phyloP scores from a whole-genome alignment of 2,329 filamentous ascomycete genomes.

The Kalaharituber pfeilii region DNA sequence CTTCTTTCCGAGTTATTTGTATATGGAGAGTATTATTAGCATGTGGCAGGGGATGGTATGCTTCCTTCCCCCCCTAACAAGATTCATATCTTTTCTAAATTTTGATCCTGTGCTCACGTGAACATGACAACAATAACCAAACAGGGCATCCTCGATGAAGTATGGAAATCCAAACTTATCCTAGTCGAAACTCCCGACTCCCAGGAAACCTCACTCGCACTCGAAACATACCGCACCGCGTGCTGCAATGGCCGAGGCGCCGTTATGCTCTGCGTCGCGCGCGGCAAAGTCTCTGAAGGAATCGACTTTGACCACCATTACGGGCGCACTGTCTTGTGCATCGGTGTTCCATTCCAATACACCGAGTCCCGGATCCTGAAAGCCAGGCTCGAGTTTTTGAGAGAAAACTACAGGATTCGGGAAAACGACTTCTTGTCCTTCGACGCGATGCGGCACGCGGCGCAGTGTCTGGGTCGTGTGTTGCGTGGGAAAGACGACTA shows the following conservation, averaged over 20 bases:
- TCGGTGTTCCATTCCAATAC: slow-evolving; percentile 96
- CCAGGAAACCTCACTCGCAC: slow-evolving; percentile 84
- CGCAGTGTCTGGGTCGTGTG: slow-evolving; percentile 88
- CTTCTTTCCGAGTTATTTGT: slow-evolving; percentile 95
- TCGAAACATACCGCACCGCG: slow-evolving; percentile 93
- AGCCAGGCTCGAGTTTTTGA: slow-evolving; percentile 83
- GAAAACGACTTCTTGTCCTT: slow-evolving; percentile 98
- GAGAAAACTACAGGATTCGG: slow-evolving; percentile 89
- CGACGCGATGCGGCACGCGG: slow-evolving; percentile 97
- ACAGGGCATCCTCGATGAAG: slow-evolving; percentile 70
- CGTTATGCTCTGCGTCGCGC: slow-evolving; percentile 81
- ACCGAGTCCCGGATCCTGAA: slow-evolving; percentile 95
- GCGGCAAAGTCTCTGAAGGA: slow-evolving; percentile 92
- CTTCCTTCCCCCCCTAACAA: neutral
- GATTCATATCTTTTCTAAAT: neutral
- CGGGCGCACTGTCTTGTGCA: slow-evolving; percentile 84
- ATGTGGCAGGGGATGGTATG: slow-evolving; percentile 88
- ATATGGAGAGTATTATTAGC: slow-evolving; percentile 98
- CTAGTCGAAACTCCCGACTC: slow-evolving; percentile 94
- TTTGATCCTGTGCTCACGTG: neutral
- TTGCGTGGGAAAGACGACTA: slow-evolving; percentile 95
- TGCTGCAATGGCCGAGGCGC: slow-evolving; percentile 94
- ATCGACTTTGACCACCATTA: slow-evolving; percentile 99
- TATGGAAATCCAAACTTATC: slow-evolving; percentile 98
- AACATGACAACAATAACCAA: neutral